phyloP scores from a whole-genome alignment of 345 rosid genomes.

The Brassica cretica region DNA sequence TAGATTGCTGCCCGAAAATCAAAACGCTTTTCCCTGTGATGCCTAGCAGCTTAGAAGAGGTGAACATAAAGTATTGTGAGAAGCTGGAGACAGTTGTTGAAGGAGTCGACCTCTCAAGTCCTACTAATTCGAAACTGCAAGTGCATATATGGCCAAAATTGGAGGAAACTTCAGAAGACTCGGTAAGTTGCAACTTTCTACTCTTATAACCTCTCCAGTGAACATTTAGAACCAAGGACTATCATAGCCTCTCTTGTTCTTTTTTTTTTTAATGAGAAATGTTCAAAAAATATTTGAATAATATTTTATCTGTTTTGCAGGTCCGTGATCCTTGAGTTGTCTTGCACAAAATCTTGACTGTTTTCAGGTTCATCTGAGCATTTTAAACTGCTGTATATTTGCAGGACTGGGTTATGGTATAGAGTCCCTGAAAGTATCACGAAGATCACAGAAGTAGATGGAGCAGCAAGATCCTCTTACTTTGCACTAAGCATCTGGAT shows the following conservation, averaged over 20 bases:
- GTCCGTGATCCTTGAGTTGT: slow-evolving; percentile 9
- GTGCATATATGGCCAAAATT: slow-evolving; percentile 10
- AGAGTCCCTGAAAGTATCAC: background rate
- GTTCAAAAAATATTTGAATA: slow-evolving; percentile 4
- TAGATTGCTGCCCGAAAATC: slow-evolving; percentile 51
- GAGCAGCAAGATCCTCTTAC: background rate
- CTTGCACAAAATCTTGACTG: slow-evolving; percentile 15
- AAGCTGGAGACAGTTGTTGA: slow-evolving; percentile 37
- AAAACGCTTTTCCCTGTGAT: slow-evolving; percentile 26
- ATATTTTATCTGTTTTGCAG: slow-evolving; percentile 16
- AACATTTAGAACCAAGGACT: background rate
- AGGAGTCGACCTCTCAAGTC: slow-evolving; percentile 17
- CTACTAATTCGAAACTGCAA: background rate
- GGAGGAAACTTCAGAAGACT: background rate
- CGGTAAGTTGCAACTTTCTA: slow-evolving; percentile 26
- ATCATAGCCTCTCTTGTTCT: background rate
- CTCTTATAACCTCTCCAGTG: background rate
- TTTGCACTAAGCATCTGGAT: background rate
- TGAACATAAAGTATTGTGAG: slow-evolving; percentile 49
- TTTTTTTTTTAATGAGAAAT: background rate
- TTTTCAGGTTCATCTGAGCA: slow-evolving; percentile 24
- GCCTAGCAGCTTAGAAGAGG: slow-evolving; percentile 41
- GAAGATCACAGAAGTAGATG: background rate
- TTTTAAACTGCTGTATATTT: slow-evolving; percentile 26
- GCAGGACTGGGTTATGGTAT: slow-evolving; percentile 20